Base-by-base conservation (phyloP, 805 yeast genomes). In the Candida adriatica region DNA sequence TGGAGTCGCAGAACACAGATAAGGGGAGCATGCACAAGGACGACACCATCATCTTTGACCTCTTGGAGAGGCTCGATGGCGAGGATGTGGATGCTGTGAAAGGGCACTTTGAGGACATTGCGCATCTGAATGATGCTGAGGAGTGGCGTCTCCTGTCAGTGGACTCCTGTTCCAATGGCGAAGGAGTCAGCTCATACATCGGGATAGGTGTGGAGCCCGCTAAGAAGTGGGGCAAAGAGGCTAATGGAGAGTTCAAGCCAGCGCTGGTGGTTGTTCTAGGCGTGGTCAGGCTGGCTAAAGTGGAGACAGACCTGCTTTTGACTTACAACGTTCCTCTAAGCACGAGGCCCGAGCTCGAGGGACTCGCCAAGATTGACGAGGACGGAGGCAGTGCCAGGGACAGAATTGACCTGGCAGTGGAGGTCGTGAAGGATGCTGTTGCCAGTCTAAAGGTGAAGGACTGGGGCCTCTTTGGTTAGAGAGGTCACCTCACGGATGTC, bases 1-100 rank as follows among this genome's bases (percentile, higher is more conserved):
- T 67, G 30, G 48, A 56, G 10, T 45, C 61, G 6, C 53, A 55
- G 6, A 52, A 53, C 13, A 38, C 38, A 4, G 59, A 52, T 26
- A 61, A 46, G 51, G 62, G 42, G 29, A 45, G 40, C 30, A 49
- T 64, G 28, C 55, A 56, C 24, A 44, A 56, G 28, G 72, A 76
- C 32, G 75, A 69, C 42, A 70, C 81, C 13, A 51, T 80, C 8
- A 75, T 81, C n/a, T 49, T 81, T 13, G 92, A 81, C 39, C 52
- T 81, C 11, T 53, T 81, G 40, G 84, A 81, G 42, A 45, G 58
- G 16, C 72, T 74, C 0, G 62, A 57, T 1, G 46, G 40, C 0
- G 61, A 59, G 14, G 65, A 63, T 13, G 38, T 56, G 6, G 47
- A 40, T 8, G 78, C 80, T 0, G 48, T 78, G 15, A 46, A 57